phyloP scores from a whole-genome alignment of 2,329 filamentous ascomycete species.

The Phyllachora maydis region DNA sequence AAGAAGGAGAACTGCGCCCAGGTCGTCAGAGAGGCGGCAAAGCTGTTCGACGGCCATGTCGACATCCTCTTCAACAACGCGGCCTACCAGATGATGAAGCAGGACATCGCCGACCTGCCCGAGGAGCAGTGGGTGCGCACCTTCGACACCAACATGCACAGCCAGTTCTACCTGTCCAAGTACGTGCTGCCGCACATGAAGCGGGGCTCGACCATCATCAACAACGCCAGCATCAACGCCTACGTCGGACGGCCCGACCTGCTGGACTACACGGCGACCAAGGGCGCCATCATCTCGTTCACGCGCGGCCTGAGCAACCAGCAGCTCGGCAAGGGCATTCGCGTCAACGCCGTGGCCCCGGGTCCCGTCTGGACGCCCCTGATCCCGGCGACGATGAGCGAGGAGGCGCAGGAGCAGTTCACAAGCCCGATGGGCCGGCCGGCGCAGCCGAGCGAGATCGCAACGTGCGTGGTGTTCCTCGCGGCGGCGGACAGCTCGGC shows the following conservation, averaged over 20 bases:
- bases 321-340: conserved; percentile 48
- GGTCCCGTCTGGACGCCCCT: conserved; percentile 65
- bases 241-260: conserved; percentile 66
- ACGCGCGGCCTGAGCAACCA: conserved; percentile 62
- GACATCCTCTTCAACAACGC: conserved; percentile 61
- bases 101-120: conserved; percentile 48
- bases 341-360: conserved; percentile 57
- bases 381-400: conserved; percentile 52
- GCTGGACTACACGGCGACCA: conserved; percentile 64
- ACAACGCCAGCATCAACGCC: conserved; percentile 67
- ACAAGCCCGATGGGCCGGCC: conserved; percentile 56
- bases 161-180: conserved; percentile 64
- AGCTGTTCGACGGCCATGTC: conserved; percentile 38
- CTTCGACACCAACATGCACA: conserved; percentile 69
- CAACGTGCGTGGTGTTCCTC: conserved; percentile 64
- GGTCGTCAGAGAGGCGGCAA: no score
- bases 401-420: conserved; percentile 52
- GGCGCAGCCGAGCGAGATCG: conserved; percentile 64
- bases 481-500: conserved; percentile 54
- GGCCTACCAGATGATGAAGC: conserved; percentile 53
- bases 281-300: conserved; percentile 62
- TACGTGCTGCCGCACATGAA: conserved; percentile 58
- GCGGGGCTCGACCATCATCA: conserved; percentile 59
- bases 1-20: conserved; percentile 46
- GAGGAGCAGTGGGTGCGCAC: conserved; percentile 66